Percentiles rank a stretch among this genome's conserved stretches.
Evolutionary conservation across 1,139 yeast genomes (phyloP).

Genomic region (Nadsonia commutata): DNA sequence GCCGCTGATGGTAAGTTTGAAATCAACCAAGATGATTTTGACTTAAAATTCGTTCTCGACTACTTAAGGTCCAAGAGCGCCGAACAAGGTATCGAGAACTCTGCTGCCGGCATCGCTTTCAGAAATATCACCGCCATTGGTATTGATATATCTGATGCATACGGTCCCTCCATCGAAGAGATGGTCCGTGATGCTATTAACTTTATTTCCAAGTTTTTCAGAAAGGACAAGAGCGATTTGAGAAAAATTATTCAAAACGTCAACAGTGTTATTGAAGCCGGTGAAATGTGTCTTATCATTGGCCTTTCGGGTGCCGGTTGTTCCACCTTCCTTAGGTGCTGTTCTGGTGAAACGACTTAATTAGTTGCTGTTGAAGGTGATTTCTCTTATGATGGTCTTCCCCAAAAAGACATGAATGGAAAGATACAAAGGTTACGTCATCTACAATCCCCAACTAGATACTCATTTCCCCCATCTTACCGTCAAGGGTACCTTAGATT

Average conservation of each 20-base stretch:
- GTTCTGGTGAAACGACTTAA: constrained; percentile 37
- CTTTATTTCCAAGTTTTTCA: constrained; percentile 20
- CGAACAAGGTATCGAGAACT: constrained; percentile 33
- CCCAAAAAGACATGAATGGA: constrained; percentile 35
- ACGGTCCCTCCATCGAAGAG: constrained; percentile 35
- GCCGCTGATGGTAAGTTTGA: constrained; percentile 23
- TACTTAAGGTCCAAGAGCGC: constrained; percentile 17
- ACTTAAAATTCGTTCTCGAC: constrained; percentile 26
- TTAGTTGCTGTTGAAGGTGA: constrained; percentile 30
- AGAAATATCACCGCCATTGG: constrained; percentile 34
- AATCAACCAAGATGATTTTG: constrained; percentile 27
- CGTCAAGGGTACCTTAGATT: constrained; percentile 45
- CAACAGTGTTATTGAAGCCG: constrained; percentile 34
- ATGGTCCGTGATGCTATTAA: constrained; percentile 22
- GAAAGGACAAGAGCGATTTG: constrained; percentile 18
- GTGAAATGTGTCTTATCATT: constrained; percentile 46
- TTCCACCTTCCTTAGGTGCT: constrained; percentile 38
- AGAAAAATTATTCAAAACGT: constrained; percentile 32
- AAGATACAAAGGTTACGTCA: constrained; percentile 35
- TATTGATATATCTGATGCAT: constrained; percentile 37
- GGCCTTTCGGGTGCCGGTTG: constrained; percentile 64
- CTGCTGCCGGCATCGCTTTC: constrained; percentile 36
- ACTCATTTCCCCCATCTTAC: constrained; percentile 51
- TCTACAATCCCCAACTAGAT: constrained; percentile 47
- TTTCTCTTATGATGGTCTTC: constrained; percentile 37